phyloP scores from a whole-genome alignment of 2,329 filamentous ascomycete genomes.

The Shiraia sp. region DNA sequence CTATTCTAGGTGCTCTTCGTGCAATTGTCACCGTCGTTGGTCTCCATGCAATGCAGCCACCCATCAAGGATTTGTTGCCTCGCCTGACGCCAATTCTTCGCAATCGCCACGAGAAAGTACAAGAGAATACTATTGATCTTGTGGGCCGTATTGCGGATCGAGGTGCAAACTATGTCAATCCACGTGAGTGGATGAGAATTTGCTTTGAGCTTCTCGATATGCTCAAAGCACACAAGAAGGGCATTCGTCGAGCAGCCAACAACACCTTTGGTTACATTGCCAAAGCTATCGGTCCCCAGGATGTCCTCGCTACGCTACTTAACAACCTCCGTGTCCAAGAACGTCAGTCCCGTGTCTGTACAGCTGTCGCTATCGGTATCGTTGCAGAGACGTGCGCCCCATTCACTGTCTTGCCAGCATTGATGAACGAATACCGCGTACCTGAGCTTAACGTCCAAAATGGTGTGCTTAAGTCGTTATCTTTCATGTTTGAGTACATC shows the following conservation, averaged over 20 bases:
- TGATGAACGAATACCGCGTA: constrained; percentile 99
- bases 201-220: constrained; percentile 99
- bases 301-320: constrained; percentile 91
- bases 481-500: constrained; percentile 98
- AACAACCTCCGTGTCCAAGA: constrained; percentile 98
- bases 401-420: constrained; percentile 94
- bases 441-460: constrained; percentile 99
- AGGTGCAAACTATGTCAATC: constrained; percentile 93
- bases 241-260: constrained; percentile 95
- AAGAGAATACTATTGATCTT: constrained; percentile 98
- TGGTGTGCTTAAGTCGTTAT: constrained; percentile 93
- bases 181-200: constrained; percentile 99
- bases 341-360: constrained; percentile 97
- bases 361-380: constrained; percentile 96
- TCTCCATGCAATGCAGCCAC: constrained; percentile 97
- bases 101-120: constrained; percentile 98
- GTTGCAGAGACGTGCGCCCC: constrained; percentile 98
- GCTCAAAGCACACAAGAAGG: constrained; percentile 99
- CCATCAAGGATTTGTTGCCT: constrained; percentile 93
- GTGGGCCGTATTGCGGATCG: constrained; percentile 97
- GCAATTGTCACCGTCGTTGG: constrained; percentile 98
- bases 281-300: constrained; percentile 97
- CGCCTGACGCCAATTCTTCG: constrained; percentile 96
- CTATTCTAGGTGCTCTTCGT: constrained; percentile 90
- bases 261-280: constrained; percentile 99